These are phyloP conservation scores for Auxenochlorella pyrenoidosa DNA, from an alignment of 139 green algal species.

Conservation along the genomic window DNA sequence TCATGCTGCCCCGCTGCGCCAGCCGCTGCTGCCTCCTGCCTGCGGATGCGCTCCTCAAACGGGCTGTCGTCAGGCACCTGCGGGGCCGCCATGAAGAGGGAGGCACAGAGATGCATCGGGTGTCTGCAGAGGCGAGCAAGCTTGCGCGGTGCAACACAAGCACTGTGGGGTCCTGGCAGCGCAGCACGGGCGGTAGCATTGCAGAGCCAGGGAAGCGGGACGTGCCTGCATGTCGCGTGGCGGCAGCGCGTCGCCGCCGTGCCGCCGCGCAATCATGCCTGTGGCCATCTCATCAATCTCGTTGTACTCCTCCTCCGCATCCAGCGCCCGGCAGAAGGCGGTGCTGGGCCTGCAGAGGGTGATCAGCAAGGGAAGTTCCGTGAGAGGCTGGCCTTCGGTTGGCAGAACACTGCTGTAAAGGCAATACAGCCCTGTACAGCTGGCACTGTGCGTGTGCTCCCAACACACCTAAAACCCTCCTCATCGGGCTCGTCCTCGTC, in stretches of 20 bases:
- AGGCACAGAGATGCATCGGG: neutral
- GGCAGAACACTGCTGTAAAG: too few species aligned
- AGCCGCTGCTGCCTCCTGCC: neutral
- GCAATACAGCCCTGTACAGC: too few species aligned
- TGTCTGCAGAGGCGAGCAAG: neutral
- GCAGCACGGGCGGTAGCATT: too few species aligned
- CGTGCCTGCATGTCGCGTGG: slow-evolving; percentile 2
- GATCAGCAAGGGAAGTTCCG: neutral
- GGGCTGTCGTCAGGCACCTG: slow-evolving; percentile 40
- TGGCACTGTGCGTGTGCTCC: too few species aligned
- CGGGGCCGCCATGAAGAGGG: too few species aligned
- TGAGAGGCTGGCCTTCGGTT: too few species aligned
- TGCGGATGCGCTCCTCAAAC: slow-evolving; percentile 20
- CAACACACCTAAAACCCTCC: slow-evolving; percentile 15
- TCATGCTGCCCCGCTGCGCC: neutral
- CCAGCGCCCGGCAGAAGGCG: slow-evolving; percentile 51
- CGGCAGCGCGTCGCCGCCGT: neutral
- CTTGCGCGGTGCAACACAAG: neutral
- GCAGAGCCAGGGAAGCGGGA: neutral
- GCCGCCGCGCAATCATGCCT: neutral
- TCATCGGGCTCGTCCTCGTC: slow-evolving; percentile 37
- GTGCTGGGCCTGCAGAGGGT: slow-evolving; percentile 7
- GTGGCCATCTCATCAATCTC: slow-evolving; percentile 37
- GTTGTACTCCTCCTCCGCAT: slow-evolving; percentile 52
- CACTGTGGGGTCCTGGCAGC: too few species aligned